Evolutionary conservation across 441 rosid species (phyloP).

Genomic region (Aleurites moluccanus): DNA sequence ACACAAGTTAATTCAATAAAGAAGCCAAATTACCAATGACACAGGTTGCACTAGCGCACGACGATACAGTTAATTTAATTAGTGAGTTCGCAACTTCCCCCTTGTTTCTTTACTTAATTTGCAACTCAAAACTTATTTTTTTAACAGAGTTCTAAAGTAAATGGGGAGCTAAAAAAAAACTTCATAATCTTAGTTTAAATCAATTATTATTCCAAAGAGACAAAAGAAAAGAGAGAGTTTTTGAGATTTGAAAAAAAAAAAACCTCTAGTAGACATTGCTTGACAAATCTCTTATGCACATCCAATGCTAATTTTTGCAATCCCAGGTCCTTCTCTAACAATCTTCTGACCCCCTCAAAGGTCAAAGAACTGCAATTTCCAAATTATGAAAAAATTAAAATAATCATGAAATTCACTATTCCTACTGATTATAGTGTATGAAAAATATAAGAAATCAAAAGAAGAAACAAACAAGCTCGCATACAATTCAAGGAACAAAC

Average conservation of each 20-base stretch:
- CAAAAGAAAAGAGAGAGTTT: too few relatives aligned
- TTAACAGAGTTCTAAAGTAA: neutral
- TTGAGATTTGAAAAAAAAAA: neutral
- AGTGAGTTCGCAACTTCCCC: too few relatives aligned
- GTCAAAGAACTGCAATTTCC: slow-evolving; percentile 61
- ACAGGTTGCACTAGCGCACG: neutral
- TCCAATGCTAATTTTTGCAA: slow-evolving; percentile 61
- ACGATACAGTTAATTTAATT: neutral
- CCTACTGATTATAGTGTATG: too few relatives aligned
- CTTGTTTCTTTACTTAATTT: too few relatives aligned
- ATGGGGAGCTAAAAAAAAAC: neutral
- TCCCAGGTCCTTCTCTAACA: slow-evolving; percentile 80
- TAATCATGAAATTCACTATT: neutral
- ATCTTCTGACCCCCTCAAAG: slow-evolving; percentile 75
- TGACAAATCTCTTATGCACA: slow-evolving; percentile 69
- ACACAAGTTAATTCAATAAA: neutral
- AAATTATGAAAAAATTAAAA: neutral
- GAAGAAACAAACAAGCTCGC: neutral
- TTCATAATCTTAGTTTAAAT: too few relatives aligned
- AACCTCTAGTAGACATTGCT: slow-evolving; percentile 63
- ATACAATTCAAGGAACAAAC: neutral
- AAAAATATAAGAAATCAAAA: neutral
- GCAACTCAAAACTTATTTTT: too few relatives aligned
- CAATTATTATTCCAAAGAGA: too few relatives aligned
- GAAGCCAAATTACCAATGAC: neutral